Percentiles rank a stretch among this genome's conserved stretches.
Evolutionary conservation across 2,329 filamentous ascomycete genomes (phyloP).

Genomic region (Botrytis sinoallii): DNA sequence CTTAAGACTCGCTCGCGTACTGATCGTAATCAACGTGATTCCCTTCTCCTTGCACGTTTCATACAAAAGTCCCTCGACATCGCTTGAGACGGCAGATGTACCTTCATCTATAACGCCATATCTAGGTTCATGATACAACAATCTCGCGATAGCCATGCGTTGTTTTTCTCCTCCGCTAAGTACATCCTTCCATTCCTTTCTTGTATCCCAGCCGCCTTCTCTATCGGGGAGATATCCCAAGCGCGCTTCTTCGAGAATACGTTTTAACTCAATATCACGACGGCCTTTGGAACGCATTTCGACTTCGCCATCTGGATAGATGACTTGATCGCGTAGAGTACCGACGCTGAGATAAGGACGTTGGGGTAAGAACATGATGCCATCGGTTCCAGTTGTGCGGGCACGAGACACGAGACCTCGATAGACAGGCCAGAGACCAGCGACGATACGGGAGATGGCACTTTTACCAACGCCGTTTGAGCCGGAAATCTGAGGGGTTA

Average conservation of each 20-base stretch:
- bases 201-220: constrained; percentile 93
- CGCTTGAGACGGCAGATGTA: constrained; percentile 87
- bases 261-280: constrained; percentile 73
- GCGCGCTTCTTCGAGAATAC: constrained; percentile 75
- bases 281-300: constrained; percentile 85
- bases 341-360: constrained; percentile 88
- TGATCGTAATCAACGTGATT: constrained; percentile 95
- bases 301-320: constrained; percentile 91
- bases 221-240: constrained; percentile 87
- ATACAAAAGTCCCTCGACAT: constrained; percentile 91
- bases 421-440: constrained; percentile 94
- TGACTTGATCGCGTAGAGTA: constrained; percentile 92
- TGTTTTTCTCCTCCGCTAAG: constrained; percentile 98
- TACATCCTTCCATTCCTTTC: constrained; percentile 98
- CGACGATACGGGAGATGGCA: constrained; percentile 80
- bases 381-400: constrained; percentile 74
- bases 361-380: constrained; percentile 98
- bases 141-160: constrained; percentile 81
- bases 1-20: constrained; percentile 88
- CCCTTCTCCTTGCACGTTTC: constrained; percentile 89
- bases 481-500: constrained; percentile 67
- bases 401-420: constrained; percentile 87
- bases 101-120: constrained; percentile 95
- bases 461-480: constrained; percentile 94
- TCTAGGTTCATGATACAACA: constrained; percentile 91